These are phyloP conservation scores for Phytopythium aichiense DNA, from an alignment of 352 stramenopile species.

Conservation along the genomic window DNA sequence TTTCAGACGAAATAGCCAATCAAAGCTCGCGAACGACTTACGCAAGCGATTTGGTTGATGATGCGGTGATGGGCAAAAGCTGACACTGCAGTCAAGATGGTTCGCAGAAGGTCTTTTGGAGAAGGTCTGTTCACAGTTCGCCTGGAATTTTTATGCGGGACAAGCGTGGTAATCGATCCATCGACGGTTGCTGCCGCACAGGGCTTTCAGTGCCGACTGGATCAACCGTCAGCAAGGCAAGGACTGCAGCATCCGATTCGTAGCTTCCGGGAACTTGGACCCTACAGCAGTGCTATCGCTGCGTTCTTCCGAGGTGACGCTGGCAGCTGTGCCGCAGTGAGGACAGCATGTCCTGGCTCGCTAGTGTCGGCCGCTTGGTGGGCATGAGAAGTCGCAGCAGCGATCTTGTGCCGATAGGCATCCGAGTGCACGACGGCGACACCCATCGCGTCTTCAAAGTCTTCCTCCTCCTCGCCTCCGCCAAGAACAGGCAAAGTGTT, in stretches of 20 bases:
- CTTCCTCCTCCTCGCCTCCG: slow-evolving; percentile 18
- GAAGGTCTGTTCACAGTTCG: too few species aligned
- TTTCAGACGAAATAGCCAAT: neutral
- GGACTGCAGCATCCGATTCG: neutral
- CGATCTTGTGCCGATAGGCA: slow-evolving; percentile 13
- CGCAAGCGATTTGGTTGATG: neutral
- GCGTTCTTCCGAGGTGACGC: slow-evolving; percentile 4
- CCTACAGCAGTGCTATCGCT: neutral
- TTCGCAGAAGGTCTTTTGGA: too few species aligned
- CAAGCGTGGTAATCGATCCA: too few species aligned
- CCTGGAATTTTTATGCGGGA: too few species aligned
- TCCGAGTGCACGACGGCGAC: slow-evolving; percentile 24
- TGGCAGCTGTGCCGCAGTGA: neutral
- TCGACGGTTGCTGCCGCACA: too few species aligned
- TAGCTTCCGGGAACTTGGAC: too few species aligned
- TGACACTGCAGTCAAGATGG: too few species aligned
- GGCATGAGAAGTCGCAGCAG: neutral
- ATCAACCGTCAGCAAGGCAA: too few species aligned
- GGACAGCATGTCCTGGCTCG: slow-evolving; percentile 4
- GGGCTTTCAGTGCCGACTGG: too few species aligned
- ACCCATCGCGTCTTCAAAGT: slow-evolving; percentile 5
- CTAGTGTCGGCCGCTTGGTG: neutral
- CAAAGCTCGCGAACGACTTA: neutral
- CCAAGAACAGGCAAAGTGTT: slow-evolving; percentile 12
- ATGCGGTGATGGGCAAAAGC: neutral